Conservation (phyloP, 2,329 filamentous ascomycete species). For the Ramularia endophylla region DNA sequence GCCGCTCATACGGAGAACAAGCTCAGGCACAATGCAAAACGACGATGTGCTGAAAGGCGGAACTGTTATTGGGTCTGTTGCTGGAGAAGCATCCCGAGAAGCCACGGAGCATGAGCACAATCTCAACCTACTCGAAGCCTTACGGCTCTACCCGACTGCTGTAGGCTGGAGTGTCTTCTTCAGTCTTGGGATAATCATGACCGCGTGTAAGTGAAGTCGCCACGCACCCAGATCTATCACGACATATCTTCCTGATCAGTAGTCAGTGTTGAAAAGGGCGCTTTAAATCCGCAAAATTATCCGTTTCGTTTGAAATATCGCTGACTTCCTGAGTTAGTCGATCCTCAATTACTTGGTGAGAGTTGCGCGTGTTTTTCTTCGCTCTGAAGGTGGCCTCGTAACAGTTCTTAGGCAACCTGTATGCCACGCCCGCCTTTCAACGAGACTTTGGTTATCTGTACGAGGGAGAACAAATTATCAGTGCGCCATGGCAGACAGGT, state of each 20-base stretch:
- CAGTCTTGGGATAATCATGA: conserved; percentile 55
- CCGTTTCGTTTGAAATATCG: no score
- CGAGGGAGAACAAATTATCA: conserved; percentile 34
- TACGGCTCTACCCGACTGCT: conserved; percentile 42
- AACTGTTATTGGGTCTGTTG: conserved; percentile 22
- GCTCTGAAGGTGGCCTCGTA: no score
- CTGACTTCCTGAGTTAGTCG: no score
- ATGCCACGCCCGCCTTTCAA: conserved; percentile 54
- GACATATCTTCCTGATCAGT: no score
- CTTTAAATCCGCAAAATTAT: no score
- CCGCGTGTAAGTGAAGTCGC: no score
- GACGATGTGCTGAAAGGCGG: conserved; percentile 18
- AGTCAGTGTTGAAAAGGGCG: no score
- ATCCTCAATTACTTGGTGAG: conserved; percentile 52
- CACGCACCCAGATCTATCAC: no score
- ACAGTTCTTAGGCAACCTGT: conserved; percentile 47
- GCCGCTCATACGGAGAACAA: no score
- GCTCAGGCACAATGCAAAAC: neutral
- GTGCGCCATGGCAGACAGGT: conserved; percentile 36
- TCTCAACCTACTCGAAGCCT: conserved; percentile 27
- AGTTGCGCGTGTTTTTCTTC: no score
- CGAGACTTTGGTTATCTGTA: conserved; percentile 51
- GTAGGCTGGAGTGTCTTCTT: conserved; percentile 55
- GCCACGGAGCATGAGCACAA: conserved; percentile 25
- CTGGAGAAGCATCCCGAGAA: conserved; percentile 22